These are phyloP conservation scores for Letharia columbiana DNA, from an alignment of 495 filamentous ascomycete species.

Conservation along the genomic window DNA sequence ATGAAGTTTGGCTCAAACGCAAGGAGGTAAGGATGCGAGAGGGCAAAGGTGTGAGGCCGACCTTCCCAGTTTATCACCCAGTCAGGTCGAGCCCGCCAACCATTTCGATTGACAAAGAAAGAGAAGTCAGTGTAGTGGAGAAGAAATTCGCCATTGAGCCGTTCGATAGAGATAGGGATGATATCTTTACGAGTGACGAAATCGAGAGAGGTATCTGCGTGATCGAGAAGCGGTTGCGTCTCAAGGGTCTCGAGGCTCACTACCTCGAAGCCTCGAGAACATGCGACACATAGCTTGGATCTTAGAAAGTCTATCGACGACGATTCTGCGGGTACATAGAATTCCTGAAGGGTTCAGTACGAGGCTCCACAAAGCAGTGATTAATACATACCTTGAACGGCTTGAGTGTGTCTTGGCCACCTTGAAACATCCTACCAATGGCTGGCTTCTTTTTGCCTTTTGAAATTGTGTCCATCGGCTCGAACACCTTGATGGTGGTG, in stretches of 20 bases:
- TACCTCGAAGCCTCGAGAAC: slow-evolving; percentile 91
- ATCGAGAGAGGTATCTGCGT: slow-evolving; percentile 95
- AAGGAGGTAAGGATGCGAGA: slow-evolving; percentile 90
- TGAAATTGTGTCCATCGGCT: slow-evolving; percentile 85
- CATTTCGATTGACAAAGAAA: slow-evolving; percentile 98
- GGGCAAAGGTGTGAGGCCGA: slow-evolving; percentile 77
- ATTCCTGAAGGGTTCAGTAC: slow-evolving; percentile 49
- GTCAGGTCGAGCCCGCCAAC: slow-evolving; percentile 90
- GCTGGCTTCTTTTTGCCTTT: slow-evolving; percentile 87
- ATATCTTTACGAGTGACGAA: slow-evolving; percentile 91
- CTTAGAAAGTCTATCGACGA: slow-evolving; percentile 95
- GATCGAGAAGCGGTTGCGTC: slow-evolving; percentile 92
- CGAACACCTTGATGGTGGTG: slow-evolving; percentile 94
- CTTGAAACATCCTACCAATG: slow-evolving; percentile 88
- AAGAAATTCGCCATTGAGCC: slow-evolving; percentile 91
- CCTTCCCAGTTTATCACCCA: slow-evolving; percentile 99
- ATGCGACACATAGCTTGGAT: slow-evolving; percentile 93
- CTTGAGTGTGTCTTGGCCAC: slow-evolving; percentile 85
- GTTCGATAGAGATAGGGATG: slow-evolving; percentile 95
- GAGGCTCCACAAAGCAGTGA: too few species aligned
- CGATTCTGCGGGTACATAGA: slow-evolving; percentile 95
- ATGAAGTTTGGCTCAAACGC: slow-evolving; percentile 99
- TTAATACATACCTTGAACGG: slow-evolving; percentile 65
- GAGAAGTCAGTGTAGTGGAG: slow-evolving; percentile 97
- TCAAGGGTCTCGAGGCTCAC: slow-evolving; percentile 95